A percentile compares a stretch with the other conserved stretches of the same genome.
Evolutionary conservation across 352 stramenopile species (phyloP).

Genomic region (Plasmopara halstedii): DNA sequence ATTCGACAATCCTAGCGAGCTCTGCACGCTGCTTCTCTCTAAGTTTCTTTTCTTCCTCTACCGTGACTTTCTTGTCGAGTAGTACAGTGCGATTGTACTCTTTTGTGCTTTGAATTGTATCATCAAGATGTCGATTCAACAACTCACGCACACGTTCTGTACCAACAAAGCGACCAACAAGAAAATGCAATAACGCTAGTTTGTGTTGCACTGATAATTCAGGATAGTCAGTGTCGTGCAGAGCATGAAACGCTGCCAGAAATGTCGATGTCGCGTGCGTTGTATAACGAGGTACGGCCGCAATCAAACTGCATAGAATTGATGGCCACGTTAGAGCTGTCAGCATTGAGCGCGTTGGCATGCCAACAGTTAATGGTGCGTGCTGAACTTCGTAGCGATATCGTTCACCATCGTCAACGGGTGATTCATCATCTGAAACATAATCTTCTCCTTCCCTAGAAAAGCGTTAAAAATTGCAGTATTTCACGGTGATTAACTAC

Average conservation of each 20-base stretch:
- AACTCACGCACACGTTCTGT: slow-evolving; percentile 63
- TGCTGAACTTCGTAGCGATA: slow-evolving; percentile 79
- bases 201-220: slow-evolving; percentile 51
- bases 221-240: slow-evolving; percentile 50
- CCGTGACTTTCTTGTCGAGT: slow-evolving; percentile 48
- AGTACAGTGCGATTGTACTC: slow-evolving; percentile 65
- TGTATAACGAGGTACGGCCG: slow-evolving; percentile 63
- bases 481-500: too few relatives aligned
- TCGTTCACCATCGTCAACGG: slow-evolving; percentile 72
- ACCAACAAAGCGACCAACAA: slow-evolving; percentile 44
- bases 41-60: slow-evolving; percentile 79
- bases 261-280: slow-evolving; percentile 32
- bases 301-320: slow-evolving; percentile 57
- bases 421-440: slow-evolving; percentile 72
- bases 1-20: slow-evolving; percentile 36
- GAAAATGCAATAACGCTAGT: slow-evolving; percentile 59
- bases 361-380: slow-evolving; percentile 65
- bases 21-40: slow-evolving; percentile 67
- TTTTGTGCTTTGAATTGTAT: slow-evolving; percentile 53
- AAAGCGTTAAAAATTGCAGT: background rate
- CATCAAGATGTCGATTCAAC: slow-evolving; percentile 49
- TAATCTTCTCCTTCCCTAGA: slow-evolving; percentile 80
- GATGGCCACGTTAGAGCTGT: slow-evolving; percentile 76
- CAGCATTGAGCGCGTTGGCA: slow-evolving; percentile 74
- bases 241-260: slow-evolving; percentile 33